Base-by-base conservation (phyloP, 768 basidiomycete species). In the Lactarius psammicola region DNA sequence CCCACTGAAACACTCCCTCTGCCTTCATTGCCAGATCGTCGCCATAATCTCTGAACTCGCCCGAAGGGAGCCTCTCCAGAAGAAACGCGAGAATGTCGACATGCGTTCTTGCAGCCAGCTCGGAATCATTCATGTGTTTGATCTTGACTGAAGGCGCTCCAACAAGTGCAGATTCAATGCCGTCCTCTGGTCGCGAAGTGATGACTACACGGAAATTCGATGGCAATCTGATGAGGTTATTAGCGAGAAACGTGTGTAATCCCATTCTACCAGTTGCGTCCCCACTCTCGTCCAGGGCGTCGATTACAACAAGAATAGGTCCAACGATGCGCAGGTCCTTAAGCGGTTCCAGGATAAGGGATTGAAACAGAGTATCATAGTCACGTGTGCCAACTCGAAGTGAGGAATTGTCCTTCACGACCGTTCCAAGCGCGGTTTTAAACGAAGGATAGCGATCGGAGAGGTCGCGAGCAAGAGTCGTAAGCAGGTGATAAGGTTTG, bases 1-100 rank as follows among this genome's bases (percentile, higher is more conserved):
- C 60, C 60, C 60, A 61, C 20, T 49, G 49, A 49, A 49, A 49
- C 31, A 11, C n/a, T 1, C 55, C 55, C 31, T 56, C 55, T 10
- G 55, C 55, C 55, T 20, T 56, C 0, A 13, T 15, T 33, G 55
- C 30, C 11, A 59, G 40, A 0, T 15, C 3, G 10, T 26, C 3
- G 15, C 57, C 57, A 11, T 59, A 18, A 1, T 20, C 4, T 38
- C n/a, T 20, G 38, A 59, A 40, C 15, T 2, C 57, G 0, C 10
- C 15, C 3, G 18, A 4, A 1, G 57, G 36, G 18, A 59, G 57
- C 5, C 0, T 38, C 1, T 26, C 2, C 26, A 8, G 34, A 13
- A 59, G 15, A 28, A 38, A 59, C 0, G 15, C 23, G 4, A 4
- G 4, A 13, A 59, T 59, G n/a, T 59, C 57, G 5, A 42, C 57